These are phyloP conservation scores for Aspergillus ustus DNA, from an alignment of 2,329 filamentous ascomycete genomes.

Conservation along the genomic window DNA sequence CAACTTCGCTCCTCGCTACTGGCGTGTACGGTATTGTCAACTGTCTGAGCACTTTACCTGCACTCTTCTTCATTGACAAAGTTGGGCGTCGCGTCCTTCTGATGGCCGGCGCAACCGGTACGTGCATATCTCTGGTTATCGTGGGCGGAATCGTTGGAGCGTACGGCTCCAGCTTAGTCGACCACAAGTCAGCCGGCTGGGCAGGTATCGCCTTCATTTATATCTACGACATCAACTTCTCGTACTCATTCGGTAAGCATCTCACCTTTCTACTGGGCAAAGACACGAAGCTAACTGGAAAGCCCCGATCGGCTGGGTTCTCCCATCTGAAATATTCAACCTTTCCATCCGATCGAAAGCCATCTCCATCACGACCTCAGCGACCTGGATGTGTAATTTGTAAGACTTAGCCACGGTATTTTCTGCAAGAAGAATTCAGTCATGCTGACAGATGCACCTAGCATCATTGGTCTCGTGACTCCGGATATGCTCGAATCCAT, in stretches of 20 bases:
- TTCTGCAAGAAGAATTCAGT: background rate
- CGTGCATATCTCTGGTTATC: conserved; percentile 38
- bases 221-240: conserved; percentile 45
- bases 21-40: conserved; percentile 48
- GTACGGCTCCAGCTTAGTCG: conserved; percentile 34
- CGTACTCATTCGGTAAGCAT: conserved; percentile 42
- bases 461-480: conserved; percentile 43
- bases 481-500: conserved; percentile 44
- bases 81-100: conserved; percentile 39
- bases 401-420: conserved; percentile 22
- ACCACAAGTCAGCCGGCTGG: conserved; percentile 41
- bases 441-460: conserved; percentile 8
- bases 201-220: conserved; percentile 45
- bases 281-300: conserved; percentile 3
- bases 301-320: conserved; percentile 45
- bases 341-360: conserved; percentile 44
- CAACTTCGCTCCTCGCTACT: conserved; percentile 29
- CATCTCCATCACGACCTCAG: conserved; percentile 44
- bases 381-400: conserved; percentile 48
- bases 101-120: conserved; percentile 42
- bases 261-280: too few species aligned
- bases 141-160: conserved; percentile 32
- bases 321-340: conserved; percentile 47
- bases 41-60: conserved; percentile 39
- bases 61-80: conserved; percentile 42